A percentile compares a stretch with the other conserved stretches of the same genome.
Evolutionary conservation across 2,329 filamentous ascomycete genomes (phyloP).

Genomic region (Phialophora tarda): DNA sequence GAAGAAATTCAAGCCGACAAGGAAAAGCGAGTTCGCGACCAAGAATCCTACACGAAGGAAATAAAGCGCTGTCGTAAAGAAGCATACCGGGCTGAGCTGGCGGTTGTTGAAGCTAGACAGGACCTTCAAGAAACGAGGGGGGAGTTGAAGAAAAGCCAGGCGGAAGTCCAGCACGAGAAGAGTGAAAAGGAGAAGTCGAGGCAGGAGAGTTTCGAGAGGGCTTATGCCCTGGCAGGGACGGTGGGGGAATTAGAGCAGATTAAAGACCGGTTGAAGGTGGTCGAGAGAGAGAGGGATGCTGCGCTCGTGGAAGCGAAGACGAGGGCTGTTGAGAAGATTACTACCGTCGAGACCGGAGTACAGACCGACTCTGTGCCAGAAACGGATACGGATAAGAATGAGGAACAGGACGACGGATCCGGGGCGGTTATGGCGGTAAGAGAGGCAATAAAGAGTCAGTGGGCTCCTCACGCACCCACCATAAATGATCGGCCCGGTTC

Average conservation of each 20-base stretch:
- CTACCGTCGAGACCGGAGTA: constrained; percentile 4
- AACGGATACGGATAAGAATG: not conserved
- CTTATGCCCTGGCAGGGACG: constrained; percentile 52
- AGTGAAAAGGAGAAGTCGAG: constrained; percentile 53
- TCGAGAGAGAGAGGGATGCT: constrained; percentile 47
- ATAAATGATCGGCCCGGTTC: constrained; percentile 2
- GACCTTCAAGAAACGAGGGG: constrained; percentile 51
- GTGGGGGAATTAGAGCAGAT: constrained; percentile 53
- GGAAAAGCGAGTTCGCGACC: constrained; percentile 55
- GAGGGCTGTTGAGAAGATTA: constrained; percentile 15
- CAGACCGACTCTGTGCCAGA: constrained; percentile 9
- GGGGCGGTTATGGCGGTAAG: not conserved
- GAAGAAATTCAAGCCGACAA: constrained; percentile 60
- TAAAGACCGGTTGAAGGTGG: constrained; percentile 49
- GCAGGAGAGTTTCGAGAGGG: constrained; percentile 56
- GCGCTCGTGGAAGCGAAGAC: constrained; percentile 28
- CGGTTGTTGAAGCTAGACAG: constrained; percentile 61
- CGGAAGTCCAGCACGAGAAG: constrained; percentile 59
- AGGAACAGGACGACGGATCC: not conserved
- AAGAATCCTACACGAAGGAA: constrained; percentile 62
- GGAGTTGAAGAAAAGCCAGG: constrained; percentile 58
- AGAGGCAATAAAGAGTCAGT: constrained; percentile 4
- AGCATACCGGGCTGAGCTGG: constrained; percentile 62
- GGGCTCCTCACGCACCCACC: not conserved
- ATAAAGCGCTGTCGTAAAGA: constrained; percentile 62